Base-by-base conservation (phyloP, 2,329 filamentous ascomycete genomes). In the Onygenales sp. region DNA sequence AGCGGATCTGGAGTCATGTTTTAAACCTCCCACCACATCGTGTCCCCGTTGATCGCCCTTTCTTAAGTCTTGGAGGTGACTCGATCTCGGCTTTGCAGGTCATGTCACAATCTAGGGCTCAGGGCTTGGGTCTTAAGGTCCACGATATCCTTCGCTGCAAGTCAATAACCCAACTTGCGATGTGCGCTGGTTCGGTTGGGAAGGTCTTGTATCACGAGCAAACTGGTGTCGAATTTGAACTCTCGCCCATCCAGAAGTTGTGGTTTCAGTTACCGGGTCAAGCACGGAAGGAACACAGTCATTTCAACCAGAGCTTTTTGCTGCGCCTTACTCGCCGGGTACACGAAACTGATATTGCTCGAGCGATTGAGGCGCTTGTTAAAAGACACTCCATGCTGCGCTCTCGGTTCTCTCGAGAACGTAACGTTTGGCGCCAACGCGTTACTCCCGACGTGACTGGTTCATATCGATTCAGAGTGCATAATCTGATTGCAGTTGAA, bases 81-180 rank as follows among this genome's bases (percentile, higher is more conserved):
- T 66, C 63, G 7, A 55, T 68, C 14, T 58, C 57, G 13, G 60
- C 60, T 3, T 62, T 64, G 61, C 56, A 62, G 43, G 60, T 63
- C 31, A 60, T 57, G 58, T 52, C 56, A n/a, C 56, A 50, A 45
- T 60, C 55, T 43, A 55, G 55, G 7, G 50, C 55, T 6, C 52
- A 57, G 39, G 57, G 58, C 17, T 49, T 62, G 32, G 35, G 45
- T 39, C 50, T 61, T 8, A 58, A 50, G 33, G 59, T 60, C 6
- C 45, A 58, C 35, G 55, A 62, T 47, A 58, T 62, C 32, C 54
- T 61, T 13, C 54, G 58, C 43, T 72, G 71, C 61, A 74, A 72
- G 54, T 77, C 75, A 1, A 73, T 78, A 36, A 61, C 57, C 21
- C 66, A 70, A 11, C 55, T 72, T 42, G 66, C 69, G 3, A 58